A percentile compares a stretch with the other conserved stretches of the same genome.
phyloP scores from a whole-genome alignment of 768 basidiomycete species.

The Mycena kentingensis region DNA sequence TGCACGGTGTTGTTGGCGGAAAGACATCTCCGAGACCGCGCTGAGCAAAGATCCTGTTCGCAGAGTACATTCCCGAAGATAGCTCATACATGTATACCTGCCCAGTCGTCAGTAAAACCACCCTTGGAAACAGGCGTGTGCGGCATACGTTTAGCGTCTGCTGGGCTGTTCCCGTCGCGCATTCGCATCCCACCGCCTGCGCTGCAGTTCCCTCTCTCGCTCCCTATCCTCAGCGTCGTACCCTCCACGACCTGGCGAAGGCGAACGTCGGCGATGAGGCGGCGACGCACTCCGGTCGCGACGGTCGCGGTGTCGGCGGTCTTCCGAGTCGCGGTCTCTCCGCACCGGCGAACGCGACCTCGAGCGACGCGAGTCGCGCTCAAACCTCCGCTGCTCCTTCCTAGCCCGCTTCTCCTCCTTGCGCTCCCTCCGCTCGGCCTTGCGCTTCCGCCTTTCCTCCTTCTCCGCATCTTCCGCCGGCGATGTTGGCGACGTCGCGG shows the following conservation, averaged over 20 bases:
- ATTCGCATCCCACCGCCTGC: constrained; percentile 56
- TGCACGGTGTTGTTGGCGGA: too few species aligned
- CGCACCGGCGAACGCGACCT: constrained; percentile 34
- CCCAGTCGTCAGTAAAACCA: too few species aligned
- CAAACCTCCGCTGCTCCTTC: constrained; percentile 50
- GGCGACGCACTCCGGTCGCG: constrained; percentile 1
- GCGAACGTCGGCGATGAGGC: constrained; percentile 11
- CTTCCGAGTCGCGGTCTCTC: constrained; percentile 6
- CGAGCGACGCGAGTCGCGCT: constrained; percentile 35
- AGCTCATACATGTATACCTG: too few species aligned
- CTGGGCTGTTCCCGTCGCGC: constrained; percentile 37
- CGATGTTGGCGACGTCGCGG: constrained; percentile 19
- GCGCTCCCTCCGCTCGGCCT: constrained; percentile 28
- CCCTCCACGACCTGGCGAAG: constrained; percentile 9
- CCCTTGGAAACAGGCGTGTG: too few species aligned
- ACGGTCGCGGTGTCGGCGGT: constrained; percentile 4
- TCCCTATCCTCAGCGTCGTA: constrained; percentile 38
- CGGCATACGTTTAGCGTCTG: too few species aligned
- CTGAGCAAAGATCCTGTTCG: too few species aligned
- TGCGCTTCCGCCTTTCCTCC: constrained; percentile 31
- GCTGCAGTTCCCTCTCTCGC: constrained; percentile 44
- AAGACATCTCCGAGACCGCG: too few species aligned
- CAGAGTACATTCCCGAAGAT: too few species aligned
- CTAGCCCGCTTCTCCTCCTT: constrained; percentile 55
- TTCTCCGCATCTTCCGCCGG: constrained; percentile 31